A percentile compares a stretch with the other conserved stretches of the same genome.
phyloP scores from a whole-genome alignment of 164 flowering plant genomes.

The Amborella trichopoda region DNA sequence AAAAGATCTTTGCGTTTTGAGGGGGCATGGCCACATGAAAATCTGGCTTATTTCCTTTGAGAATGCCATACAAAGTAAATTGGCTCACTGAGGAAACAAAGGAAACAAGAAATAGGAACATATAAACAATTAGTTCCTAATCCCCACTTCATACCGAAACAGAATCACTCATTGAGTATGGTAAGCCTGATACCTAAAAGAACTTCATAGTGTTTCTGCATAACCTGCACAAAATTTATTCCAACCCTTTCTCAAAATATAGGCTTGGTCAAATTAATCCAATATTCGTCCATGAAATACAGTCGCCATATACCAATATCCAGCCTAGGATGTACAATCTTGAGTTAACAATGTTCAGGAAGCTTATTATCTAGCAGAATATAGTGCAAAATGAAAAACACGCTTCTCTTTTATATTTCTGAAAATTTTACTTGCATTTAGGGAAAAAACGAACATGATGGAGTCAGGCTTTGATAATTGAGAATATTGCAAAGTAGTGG shows the following conservation, averaged over 20 bases:
- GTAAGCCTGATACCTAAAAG: slow-evolving; percentile 84
- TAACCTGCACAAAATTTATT: slow-evolving; percentile 41
- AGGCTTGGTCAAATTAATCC: not conserved
- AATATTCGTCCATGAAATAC: too few species aligned
- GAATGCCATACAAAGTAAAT: slow-evolving; percentile 76
- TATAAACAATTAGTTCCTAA: not conserved
- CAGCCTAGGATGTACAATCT: too few species aligned
- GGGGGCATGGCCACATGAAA: slow-evolving; percentile 98
- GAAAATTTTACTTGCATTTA: too few species aligned
- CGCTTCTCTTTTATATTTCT: too few species aligned
- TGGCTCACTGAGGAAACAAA: slow-evolving; percentile 62
- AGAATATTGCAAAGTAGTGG: not conserved
- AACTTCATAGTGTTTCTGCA: slow-evolving; percentile 73
- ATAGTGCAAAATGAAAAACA: too few species aligned
- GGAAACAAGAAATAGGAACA: not conserved
- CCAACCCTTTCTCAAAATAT: not conserved
- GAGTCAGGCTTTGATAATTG: too few species aligned
- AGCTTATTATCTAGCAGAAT: too few species aligned
- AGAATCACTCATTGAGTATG: too few species aligned
- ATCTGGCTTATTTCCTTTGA: slow-evolving; percentile 97
- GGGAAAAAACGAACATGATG: too few species aligned
- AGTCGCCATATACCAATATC: too few species aligned
- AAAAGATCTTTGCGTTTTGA: slow-evolving; percentile 72
- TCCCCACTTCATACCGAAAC: too few species aligned
- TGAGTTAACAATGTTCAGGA: too few species aligned